Evolutionary conservation across 305 asterid genomes (phyloP).

Genomic region (Solanum hybrid): DNA sequence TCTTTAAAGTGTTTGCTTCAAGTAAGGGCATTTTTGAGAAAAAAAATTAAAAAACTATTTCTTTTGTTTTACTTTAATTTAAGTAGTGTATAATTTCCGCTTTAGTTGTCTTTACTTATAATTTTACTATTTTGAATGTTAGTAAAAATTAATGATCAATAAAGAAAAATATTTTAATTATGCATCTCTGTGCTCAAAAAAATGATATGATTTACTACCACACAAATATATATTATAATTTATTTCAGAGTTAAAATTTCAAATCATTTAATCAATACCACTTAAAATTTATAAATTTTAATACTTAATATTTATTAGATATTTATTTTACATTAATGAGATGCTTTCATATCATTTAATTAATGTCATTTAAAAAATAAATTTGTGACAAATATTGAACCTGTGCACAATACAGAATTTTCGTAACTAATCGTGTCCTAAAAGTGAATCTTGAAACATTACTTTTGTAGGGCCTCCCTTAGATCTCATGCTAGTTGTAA

Average conservation of each 20-base stretch:
- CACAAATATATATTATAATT: not conserved
- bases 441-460: not conserved
- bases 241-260: no score
- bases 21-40: no score
- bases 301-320: not conserved
- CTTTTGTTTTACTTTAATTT: no score
- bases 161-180: no score
- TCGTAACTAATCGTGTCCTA: not conserved
- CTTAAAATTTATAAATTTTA: no score
- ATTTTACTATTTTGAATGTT: not conserved
- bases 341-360: not conserved
- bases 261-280: not conserved
- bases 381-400: not conserved
- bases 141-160: not conserved
- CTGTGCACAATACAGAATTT: not conserved
- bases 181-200: no score
- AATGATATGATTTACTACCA: not conserved
- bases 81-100: not conserved
- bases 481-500: not conserved
- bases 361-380: no score
- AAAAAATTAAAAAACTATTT: no score
- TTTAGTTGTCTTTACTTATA: not conserved
- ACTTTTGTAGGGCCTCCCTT: not conserved
- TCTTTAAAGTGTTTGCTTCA: no score
- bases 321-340: not conserved